Evolutionary conservation across 768 basidiomycete genomes (phyloP).

Genomic region (Tulasnella sp.): DNA sequence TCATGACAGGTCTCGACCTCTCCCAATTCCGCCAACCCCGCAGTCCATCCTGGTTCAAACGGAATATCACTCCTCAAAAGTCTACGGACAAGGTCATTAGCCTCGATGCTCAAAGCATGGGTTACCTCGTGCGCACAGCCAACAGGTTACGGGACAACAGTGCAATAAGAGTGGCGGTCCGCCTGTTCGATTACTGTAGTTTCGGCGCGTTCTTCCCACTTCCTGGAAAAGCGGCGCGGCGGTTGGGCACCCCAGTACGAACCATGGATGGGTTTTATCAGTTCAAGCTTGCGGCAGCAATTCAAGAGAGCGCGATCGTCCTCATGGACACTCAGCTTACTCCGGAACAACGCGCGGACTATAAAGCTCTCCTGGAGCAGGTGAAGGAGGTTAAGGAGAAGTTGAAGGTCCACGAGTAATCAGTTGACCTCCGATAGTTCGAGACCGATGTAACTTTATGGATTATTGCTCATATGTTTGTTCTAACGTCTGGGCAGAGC

Average conservation of each 20-base stretch:
- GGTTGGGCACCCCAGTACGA: not conserved
- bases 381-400: slow-evolving; percentile 7
- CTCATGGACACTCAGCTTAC: not conserved
- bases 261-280: not conserved
- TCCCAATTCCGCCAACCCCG: slow-evolving; percentile 36
- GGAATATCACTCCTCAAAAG: slow-evolving; percentile 25
- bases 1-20: slow-evolving; percentile 52
- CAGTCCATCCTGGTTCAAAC: not conserved
- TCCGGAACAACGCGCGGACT: not conserved
- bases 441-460: not conserved
- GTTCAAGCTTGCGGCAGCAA: slow-evolving; percentile 10
- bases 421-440: not conserved
- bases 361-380: not conserved
- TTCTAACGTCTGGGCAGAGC: not conserved
- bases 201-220: slow-evolving; percentile 26
- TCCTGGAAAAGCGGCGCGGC: not conserved
- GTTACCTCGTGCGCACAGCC: slow-evolving; percentile 52
- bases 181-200: slow-evolving; percentile 48
- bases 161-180: slow-evolving; percentile 51
- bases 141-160: slow-evolving; percentile 42
- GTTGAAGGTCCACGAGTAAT: not conserved
- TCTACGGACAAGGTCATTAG: slow-evolving; percentile 30
- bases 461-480: not conserved
- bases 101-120: slow-evolving; percentile 49
- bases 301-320: not conserved